Conservation (phyloP, 331 rosid genomes). For the Acacia concinna region DNA sequence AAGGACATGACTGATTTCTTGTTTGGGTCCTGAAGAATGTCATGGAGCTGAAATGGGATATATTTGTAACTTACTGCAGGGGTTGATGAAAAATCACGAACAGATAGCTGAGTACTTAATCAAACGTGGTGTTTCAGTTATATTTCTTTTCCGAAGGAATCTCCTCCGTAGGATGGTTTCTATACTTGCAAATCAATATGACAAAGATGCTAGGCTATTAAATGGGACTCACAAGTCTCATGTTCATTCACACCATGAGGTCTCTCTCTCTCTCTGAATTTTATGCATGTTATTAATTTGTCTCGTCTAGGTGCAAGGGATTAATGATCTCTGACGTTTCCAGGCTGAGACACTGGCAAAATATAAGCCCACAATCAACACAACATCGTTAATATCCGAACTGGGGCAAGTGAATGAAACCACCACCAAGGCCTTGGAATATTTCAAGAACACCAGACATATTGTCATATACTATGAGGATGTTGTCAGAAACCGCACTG, state of each 20-base stretch:
- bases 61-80: conserved; percentile 53
- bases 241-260: conserved; percentile 89
- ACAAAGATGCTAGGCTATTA: conserved; percentile 63
- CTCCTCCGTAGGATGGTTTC: conserved; percentile 95
- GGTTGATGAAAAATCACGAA: conserved; percentile 84
- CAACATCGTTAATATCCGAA: conserved; percentile 58
- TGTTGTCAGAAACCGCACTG: conserved; percentile 73
- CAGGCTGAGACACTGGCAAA: conserved; percentile 93
- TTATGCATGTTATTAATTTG: neutral
- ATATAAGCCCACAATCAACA: conserved; percentile 80
- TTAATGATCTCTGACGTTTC: conserved; percentile 27
- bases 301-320: neutral
- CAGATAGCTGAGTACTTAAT: conserved; percentile 75
- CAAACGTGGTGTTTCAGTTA: conserved; percentile 70
- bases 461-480: conserved; percentile 81
- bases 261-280: conserved; percentile 42
- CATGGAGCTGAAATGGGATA: conserved; percentile 8
- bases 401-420: conserved; percentile 75
- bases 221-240: conserved; percentile 99
- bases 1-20: neutral
- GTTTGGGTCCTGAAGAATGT: neutral
- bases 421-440: conserved; percentile 78
- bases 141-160: conserved; percentile 94
- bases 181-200: conserved; percentile 81
- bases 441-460: conserved; percentile 85